These are phyloP conservation scores for Diaporthe sp. DNA, from an alignment of 2,329 filamentous ascomycete genomes.

Conservation along the genomic window DNA sequence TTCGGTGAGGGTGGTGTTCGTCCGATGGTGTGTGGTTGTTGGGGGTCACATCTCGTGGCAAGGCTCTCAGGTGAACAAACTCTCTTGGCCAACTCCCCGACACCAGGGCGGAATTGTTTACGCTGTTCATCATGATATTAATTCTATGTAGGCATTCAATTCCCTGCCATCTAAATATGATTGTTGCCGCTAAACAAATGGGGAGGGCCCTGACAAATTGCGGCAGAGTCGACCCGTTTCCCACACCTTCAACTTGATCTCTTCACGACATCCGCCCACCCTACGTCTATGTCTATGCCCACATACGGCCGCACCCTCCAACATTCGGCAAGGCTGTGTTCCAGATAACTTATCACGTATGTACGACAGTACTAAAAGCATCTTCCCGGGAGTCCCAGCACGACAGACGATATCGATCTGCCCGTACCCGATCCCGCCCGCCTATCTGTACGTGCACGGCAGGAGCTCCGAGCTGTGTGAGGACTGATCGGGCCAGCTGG, in stretches of 20 bases:
- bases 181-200: neutral
- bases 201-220: neutral
- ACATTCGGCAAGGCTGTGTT: neutral
- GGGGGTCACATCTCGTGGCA: neutral
- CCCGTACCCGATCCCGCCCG: neutral
- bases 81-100: neutral
- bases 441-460: neutral
- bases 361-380: neutral
- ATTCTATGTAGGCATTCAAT: neutral
- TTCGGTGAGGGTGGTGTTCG: neutral
- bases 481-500: neutral
- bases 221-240: neutral
- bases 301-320: neutral
- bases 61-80: neutral
- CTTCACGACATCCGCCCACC: neutral
- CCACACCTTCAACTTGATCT: neutral
- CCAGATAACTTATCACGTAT: neutral
- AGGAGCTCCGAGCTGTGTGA: neutral
- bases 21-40: neutral
- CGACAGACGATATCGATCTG: neutral
- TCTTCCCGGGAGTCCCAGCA: neutral
- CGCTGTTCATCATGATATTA: neutral
- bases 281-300: neutral
- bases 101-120: neutral
- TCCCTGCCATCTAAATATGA: too few species aligned